Percentiles rank a stretch among this genome's conserved stretches.
phyloP scores from a whole-genome alignment of 495 filamentous ascomycete genomes.

The Halenospora varia region DNA sequence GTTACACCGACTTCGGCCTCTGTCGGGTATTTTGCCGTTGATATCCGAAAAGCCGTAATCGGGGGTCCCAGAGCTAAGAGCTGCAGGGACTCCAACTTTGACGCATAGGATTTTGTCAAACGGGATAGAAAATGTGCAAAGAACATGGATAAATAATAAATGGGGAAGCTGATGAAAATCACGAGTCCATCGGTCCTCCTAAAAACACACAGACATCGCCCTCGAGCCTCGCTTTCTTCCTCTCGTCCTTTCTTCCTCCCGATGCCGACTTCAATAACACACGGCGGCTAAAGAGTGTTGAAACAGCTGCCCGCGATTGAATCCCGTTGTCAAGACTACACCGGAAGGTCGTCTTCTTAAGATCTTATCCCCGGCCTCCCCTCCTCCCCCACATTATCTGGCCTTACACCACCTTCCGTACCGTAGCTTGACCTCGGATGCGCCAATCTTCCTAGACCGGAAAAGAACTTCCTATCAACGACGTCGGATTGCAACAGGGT shows the following conservation, averaged over 20 bases:
- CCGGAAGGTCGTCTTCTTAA: background rate
- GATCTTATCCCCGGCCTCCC: background rate
- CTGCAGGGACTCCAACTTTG: no score
- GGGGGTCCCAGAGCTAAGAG: no score
- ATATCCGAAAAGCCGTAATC: no score
- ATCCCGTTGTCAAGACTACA: background rate
- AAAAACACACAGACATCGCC: background rate
- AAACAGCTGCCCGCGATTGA: background rate
- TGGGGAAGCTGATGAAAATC: background rate
- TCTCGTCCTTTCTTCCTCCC: constrained; percentile 26
- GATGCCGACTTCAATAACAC: constrained; percentile 10
- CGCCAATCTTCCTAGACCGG: background rate
- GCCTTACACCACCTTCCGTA: no score
- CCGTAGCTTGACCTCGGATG: background rate
- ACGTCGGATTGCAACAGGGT: background rate
- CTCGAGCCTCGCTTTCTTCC: constrained; percentile 12
- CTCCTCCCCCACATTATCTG: background rate
- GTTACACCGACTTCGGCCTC: no score
- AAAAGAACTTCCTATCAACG: background rate
- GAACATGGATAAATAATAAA: background rate
- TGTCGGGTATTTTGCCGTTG: no score
- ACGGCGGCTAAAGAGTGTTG: background rate
- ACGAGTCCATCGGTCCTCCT: background rate
- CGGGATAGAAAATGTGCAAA: background rate
- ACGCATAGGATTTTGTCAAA: background rate